Evolutionary conservation across 2,329 filamentous ascomycete genomes (phyloP), one percentile per base, ranked within the genome.

Genomic region (Didymella pinodella): DNA sequence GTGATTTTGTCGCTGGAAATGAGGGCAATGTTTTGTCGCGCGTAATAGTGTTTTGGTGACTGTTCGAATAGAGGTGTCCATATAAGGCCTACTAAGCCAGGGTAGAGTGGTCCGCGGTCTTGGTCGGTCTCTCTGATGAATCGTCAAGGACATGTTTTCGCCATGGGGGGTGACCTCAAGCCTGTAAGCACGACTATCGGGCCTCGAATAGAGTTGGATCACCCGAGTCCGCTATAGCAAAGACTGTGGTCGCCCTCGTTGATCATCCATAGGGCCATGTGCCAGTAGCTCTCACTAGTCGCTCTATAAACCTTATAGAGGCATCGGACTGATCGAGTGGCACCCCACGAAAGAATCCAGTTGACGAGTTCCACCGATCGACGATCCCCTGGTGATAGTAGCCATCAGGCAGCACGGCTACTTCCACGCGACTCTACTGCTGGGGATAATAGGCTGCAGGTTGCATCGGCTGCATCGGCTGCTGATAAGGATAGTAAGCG

Each of bases 361-460:
- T 40, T 18, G 36, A 40, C n/a, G 2, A 20, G 18, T 2, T 11
- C 36, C 18, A 20, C 36, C 36, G 36, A 11, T 18, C 4, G 16
- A n/a, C 7, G 11, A 49, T 36, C 16, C 10, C 29, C 25, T 7
- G 10, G 28, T 48, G 34, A 16, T 48, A 43, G 1, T 36, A 12
- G 38, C 50, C 43, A 18, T 20, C 7, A 4, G 25, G 43, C 43
- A 54, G 11, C 2, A 25, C 7, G 5, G 36, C 36, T 40, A 7
- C 18, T 22, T 4, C 32, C 29, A 20, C 1, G 29, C 11, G 22
- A 4, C 25, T 40, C 48, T 57, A 57, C 65, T 78, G 74, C 26
- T 72, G 63, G 7, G 69, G 74, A 58, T 93, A 96, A 79, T 90
- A 96, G 6, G 69, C 68, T n/a, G 68, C 56, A 10, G 73, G 70